phyloP scores from a whole-genome alignment of 768 basidiomycete genomes.

The Kwoniella mangroviensis region DNA sequence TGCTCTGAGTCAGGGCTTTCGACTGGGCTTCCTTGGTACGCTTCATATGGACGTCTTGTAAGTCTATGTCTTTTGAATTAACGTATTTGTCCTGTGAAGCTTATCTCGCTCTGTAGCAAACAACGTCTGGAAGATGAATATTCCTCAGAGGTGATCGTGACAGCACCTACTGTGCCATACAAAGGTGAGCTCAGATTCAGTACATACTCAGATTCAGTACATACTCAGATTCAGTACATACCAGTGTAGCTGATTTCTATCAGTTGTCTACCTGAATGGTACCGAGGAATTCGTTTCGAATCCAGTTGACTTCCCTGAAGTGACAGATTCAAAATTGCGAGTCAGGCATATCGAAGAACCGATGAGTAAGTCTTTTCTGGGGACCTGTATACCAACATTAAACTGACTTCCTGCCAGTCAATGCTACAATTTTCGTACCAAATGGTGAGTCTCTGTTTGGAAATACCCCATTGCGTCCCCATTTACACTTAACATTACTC shows the following conservation, averaged over 20 bases:
- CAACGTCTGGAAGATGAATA: slow-evolving; percentile 97
- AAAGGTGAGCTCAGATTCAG: slow-evolving; percentile 64
- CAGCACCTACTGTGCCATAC: slow-evolving; percentile 94
- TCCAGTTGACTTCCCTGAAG: slow-evolving; percentile 93
- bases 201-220: no score
- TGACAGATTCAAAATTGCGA: slow-evolving; percentile 63
- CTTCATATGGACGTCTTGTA: slow-evolving; percentile 74
- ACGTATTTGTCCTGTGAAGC: not conserved
- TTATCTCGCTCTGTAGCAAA: slow-evolving; percentile 73
- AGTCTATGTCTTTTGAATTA: slow-evolving; percentile 14
- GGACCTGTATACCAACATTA: not conserved
- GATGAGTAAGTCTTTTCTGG: slow-evolving; percentile 58
- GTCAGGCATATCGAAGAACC: slow-evolving; percentile 87
- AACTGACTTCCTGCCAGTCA: slow-evolving; percentile 61
- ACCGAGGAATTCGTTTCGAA: slow-evolving; percentile 74
- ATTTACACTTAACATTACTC: no score
- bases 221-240: not conserved
- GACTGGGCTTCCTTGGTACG: slow-evolving; percentile 92
- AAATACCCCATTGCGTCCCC: no score
- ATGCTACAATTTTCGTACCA: slow-evolving; percentile 91
- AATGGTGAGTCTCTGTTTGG: slow-evolving; percentile 65
- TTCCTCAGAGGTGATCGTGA: slow-evolving; percentile 90
- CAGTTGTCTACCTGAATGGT: slow-evolving; percentile 76
- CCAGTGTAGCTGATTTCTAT: slow-evolving; percentile 16
- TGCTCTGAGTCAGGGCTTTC: slow-evolving; percentile 91